Conservation (phyloP, 768 basidiomycete species). For the Cystobasidium ongulense region DNA sequence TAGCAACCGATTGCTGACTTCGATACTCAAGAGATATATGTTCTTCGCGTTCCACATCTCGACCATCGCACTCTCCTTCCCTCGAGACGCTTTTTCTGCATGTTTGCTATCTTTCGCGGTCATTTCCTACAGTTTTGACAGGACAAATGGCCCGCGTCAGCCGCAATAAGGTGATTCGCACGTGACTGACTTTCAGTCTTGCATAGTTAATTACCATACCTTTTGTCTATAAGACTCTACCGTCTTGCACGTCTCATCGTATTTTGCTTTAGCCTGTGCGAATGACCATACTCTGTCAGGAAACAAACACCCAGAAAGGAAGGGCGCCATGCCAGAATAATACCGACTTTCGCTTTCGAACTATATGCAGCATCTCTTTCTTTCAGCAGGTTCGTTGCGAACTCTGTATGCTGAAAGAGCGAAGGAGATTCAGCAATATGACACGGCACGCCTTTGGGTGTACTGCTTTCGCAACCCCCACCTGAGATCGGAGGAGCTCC, state of each 20-base stretch:
- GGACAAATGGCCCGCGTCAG: neutral
- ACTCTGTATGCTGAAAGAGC: constrained; percentile 17
- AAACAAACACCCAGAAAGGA: neutral
- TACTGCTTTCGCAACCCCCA: neutral
- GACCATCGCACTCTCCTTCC: neutral
- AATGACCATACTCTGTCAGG: too few species aligned
- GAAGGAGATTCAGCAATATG: too few species aligned
- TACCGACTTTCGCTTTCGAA: constrained; percentile 22
- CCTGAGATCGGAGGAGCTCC: constrained; percentile 12
- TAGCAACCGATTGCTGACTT: constrained; percentile 22
- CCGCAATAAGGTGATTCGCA: neutral
- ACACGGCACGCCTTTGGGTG: too few species aligned
- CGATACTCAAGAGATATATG: constrained; percentile 13
- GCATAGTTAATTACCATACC: neutral
- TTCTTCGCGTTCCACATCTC: constrained; percentile 30
- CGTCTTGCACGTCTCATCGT: constrained; percentile 15
- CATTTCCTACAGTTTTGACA: neutral
- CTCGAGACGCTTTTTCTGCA: constrained; percentile 10
- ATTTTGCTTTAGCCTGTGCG: constrained; percentile 6
- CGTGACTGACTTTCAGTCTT: neutral
- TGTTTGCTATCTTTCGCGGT: neutral
- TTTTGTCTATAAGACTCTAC: constrained; percentile 21
- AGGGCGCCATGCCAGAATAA: neutral
- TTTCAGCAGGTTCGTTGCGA: constrained; percentile 12
- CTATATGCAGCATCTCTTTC: constrained; percentile 17